Evolutionary conservation across 2,329 filamentous ascomycete genomes (phyloP).

Genomic region (Epichloe typhina): DNA sequence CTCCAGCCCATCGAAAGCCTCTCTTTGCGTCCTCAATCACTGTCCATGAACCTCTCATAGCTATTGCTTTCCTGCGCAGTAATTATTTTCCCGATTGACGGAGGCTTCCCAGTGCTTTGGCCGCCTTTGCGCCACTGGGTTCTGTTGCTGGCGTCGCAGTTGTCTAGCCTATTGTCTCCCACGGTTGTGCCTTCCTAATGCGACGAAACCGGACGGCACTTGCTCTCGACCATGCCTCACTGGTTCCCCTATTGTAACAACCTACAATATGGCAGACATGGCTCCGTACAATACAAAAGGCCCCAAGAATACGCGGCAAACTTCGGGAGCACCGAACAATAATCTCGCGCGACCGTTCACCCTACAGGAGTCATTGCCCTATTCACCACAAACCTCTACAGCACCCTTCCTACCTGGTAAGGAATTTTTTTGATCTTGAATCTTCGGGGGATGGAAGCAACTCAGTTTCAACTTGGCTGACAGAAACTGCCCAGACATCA

Average conservation of each 20-base stretch:
- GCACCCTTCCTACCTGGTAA: slow-evolving; percentile 65
- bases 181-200: slow-evolving; percentile 12
- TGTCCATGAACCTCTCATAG: not conserved
- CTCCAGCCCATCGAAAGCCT: not conserved
- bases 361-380: slow-evolving; percentile 67
- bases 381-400: slow-evolving; percentile 68
- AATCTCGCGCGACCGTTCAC: slow-evolving; percentile 36
- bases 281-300: slow-evolving; percentile 17
- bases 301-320: slow-evolving; percentile 18
- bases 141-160: not conserved
- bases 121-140: not conserved
- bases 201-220: slow-evolving; percentile 13
- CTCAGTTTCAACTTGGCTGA: not conserved
- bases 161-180: slow-evolving; percentile 2
- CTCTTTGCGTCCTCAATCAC: not conserved
- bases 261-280: slow-evolving; percentile 18
- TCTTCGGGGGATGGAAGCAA: not conserved
- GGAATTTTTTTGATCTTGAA: slow-evolving; percentile 10
- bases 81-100: not conserved
- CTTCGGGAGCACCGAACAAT: slow-evolving; percentile 12
- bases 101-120: not conserved
- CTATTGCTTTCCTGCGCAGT: not conserved
- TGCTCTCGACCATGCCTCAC: slow-evolving; percentile 19
- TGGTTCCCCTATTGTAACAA: slow-evolving; percentile 14
- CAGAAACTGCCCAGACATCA: slow-evolving; percentile 36